These are phyloP conservation scores for Pelagomonas calceolata DNA, from an alignment of 108 stramenopile species.

Conservation along the genomic window DNA sequence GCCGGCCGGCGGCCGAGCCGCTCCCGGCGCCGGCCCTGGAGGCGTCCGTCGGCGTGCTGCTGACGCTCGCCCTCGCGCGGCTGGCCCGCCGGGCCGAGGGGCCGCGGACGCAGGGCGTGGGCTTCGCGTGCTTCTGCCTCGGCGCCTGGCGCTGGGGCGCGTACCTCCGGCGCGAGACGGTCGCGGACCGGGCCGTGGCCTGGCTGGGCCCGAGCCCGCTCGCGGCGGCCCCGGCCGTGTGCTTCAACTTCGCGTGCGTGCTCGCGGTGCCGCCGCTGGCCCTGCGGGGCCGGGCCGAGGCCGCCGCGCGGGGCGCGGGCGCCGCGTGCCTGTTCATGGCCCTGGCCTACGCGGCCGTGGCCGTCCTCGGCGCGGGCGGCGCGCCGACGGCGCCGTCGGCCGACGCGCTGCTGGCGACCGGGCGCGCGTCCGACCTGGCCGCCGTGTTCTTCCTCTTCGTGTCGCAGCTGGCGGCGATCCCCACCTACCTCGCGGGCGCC, in stretches of 20 bases:
- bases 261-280: not conserved
- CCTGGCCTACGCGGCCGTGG: not conserved
- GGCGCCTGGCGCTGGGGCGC: too few species aligned
- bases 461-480: not conserved
- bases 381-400: not conserved
- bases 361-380: not conserved
- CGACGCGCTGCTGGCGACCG: not conserved
- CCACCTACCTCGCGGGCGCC: not conserved
- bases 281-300: not conserved
- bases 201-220: not conserved
- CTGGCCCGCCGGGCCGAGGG: not conserved
- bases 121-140: not conserved
- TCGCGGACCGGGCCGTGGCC: not conserved
- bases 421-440: not conserved
- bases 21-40: not conserved
- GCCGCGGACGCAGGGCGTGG: not conserved
- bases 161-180: too few species aligned
- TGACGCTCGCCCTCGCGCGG: not conserved
- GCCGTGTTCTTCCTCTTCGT: not conserved
- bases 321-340: not conserved
- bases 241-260: not conserved
- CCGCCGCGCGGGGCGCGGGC: not conserved
- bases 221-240: not conserved
- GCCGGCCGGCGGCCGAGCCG: not conserved
- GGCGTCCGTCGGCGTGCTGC: not conserved